Percentiles rank a stretch among this genome's conserved stretches.
Conservation (phyloP, 176 grass and related monocot genomes). For the Poa annua region DNA sequence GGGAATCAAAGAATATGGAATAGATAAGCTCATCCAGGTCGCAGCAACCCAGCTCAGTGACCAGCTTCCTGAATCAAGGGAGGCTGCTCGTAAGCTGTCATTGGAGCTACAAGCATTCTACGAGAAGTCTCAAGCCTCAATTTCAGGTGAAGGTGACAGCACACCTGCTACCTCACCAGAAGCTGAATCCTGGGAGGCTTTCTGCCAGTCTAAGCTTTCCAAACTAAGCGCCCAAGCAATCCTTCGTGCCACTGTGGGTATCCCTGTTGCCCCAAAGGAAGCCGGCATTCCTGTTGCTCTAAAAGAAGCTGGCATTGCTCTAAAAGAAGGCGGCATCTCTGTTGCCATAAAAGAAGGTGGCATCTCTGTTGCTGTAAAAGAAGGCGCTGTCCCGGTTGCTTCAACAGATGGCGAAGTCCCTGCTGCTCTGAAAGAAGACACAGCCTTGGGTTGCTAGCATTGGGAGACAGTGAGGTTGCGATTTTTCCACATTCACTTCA, state of each 20-base stretch:
- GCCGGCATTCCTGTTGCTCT: constrained; percentile 51
- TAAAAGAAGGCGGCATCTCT: constrained; percentile 15
- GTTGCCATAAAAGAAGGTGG: constrained; percentile 57
- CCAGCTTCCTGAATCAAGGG: constrained; percentile 98
- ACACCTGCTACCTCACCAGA: constrained; percentile 33
- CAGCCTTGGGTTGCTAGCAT: constrained; percentile 53
- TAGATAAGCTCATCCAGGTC: constrained; percentile 87
- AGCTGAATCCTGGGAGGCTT: constrained; percentile 76
- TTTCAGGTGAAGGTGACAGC: constrained; percentile 39
- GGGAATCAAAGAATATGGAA: constrained; percentile 63
- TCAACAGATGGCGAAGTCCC: constrained; percentile 63
- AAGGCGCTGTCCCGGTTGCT: neutral
- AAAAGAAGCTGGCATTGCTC: constrained; percentile 56
- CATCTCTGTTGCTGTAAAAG: constrained; percentile 32
- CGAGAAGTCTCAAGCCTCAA: constrained; percentile 47
- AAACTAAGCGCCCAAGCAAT: constrained; percentile 77
- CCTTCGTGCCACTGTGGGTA: constrained; percentile 69
- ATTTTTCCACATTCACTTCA: constrained; percentile 39
- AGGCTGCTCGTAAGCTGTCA: constrained; percentile 83
- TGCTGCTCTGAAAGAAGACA: constrained; percentile 59
- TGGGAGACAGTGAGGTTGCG: constrained; percentile 29
- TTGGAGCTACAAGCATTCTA: constrained; percentile 80
- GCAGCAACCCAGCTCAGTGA: constrained; percentile 92
- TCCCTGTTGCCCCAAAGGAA: constrained; percentile 67
- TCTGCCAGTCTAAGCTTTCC: constrained; percentile 83